Evolutionary conservation across 1,139 yeast species (phyloP), one percentile per base, ranked within the genome.

Genomic region (Debaryomycetaceae sp.): DNA sequence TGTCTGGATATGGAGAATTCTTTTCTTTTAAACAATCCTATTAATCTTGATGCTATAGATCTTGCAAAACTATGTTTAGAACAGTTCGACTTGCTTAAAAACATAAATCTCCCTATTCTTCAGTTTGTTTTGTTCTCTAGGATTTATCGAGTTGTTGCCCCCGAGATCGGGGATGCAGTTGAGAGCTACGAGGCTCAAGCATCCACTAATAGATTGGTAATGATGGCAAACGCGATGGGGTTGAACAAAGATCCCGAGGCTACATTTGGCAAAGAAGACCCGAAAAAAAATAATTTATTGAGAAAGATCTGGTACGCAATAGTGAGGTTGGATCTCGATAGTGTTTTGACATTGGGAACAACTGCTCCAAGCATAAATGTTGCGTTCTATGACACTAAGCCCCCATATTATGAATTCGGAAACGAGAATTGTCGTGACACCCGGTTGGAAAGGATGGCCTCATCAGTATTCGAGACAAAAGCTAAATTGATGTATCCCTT

Each of bases 161-260:
- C 81, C 1, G 82, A 78, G 53, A 80, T 76, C 51, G 80, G 82
- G 13, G 72, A 70, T 41, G 65, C 63, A 6, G 66, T 68, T 5
- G 80, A 77, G 47, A 83, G 80, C 34, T 77, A 79, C 7, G 80
- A 76, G 50, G 66, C 74, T 0, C 61, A 59, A 38, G 59, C 68
- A 2, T 64, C 62, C 44, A 69, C 61, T 44, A 75, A 73, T 1
- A 48, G 72, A 40, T 50, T 78, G 34, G 53, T 65, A 7, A 71
- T 72, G 43, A 68, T 69, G 62, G 77, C 78, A 0, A 59, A 65
- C 40, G 59, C 73, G 2, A 53, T 78, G 45, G 83, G 83, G 0
- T 53, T 78, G 35, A 67, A 78, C 52, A 56, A 78, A 37, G 76
- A 74, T 22, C 76, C 76, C 0, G 68, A 64, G 42, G 8, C 2